Evolutionary conservation across 208 protist genomes (phyloP).

Genomic region (Herpetomonas samuelpessoai): DNA sequence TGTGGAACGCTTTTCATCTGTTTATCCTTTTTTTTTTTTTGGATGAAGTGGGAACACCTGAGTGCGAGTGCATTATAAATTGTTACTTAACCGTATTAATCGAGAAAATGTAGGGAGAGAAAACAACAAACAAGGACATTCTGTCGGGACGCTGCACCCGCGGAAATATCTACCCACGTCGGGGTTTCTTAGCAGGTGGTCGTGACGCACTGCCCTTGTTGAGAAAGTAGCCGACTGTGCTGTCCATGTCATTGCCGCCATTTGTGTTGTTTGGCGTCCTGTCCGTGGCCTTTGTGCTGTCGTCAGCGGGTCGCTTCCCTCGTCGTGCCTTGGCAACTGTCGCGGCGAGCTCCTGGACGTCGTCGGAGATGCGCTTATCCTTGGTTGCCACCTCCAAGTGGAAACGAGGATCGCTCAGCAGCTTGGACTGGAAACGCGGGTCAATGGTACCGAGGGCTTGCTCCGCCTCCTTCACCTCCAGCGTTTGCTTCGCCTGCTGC

Average conservation of each 20-base stretch:
- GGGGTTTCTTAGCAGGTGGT: conserved; percentile 14
- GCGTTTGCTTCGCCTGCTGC: conserved; percentile 30
- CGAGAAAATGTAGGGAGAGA: too few relatives aligned
- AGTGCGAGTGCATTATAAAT: too few relatives aligned
- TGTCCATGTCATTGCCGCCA: conserved; percentile 17
- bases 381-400: conserved; percentile 76
- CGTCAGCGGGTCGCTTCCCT: conserved; percentile 20
- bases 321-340: conserved; percentile 69
- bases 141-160: too few relatives aligned
- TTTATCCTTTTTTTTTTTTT: too few relatives aligned
- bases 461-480: conserved; percentile 31
- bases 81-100: too few relatives aligned
- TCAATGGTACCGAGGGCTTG: conserved; percentile 59
- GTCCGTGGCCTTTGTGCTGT: conserved; percentile 17
- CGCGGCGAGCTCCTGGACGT: conserved; percentile 65
- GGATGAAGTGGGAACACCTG: too few relatives aligned
- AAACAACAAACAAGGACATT: too few relatives aligned
- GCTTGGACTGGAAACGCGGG: conserved; percentile 72
- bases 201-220: conserved; percentile 16
- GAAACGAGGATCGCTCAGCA: conserved; percentile 84
- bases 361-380: conserved; percentile 59
- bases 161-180: conserved; percentile 2
- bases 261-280: conserved; percentile 13
- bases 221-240: conserved; percentile 77
- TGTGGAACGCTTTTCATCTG: too few relatives aligned